phyloP scores from a whole-genome alignment of 768 basidiomycete species.

The Macrocybe gigantea region DNA sequence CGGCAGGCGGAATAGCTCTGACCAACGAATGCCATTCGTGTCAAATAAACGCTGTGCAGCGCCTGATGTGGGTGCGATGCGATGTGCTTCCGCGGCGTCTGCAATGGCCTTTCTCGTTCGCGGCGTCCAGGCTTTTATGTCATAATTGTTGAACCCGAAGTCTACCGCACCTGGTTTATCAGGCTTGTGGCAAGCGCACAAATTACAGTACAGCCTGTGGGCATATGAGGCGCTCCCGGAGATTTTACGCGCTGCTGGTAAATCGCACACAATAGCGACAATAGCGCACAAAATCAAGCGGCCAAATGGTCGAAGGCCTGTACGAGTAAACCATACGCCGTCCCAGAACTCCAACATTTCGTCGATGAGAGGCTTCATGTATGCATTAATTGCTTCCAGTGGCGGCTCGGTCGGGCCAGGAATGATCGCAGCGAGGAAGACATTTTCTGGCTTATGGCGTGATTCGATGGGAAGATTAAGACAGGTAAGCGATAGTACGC shows the following conservation, averaged over 20 bases:
- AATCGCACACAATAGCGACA: constrained; percentile 25
- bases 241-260: constrained; percentile 24
- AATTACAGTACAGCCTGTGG: constrained; percentile 12
- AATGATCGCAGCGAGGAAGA: constrained; percentile 27
- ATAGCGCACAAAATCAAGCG: constrained; percentile 17
- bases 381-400: constrained; percentile 15
- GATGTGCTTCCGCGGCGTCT: constrained; percentile 9
- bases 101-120: background rate
- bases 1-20: constrained; percentile 20
- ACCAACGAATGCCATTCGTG: constrained; percentile 20
- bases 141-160: constrained; percentile 8
- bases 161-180: background rate
- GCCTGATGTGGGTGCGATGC: constrained; percentile 8
- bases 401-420: constrained; percentile 28
- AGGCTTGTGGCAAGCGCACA: constrained; percentile 6
- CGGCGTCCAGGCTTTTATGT: constrained; percentile 9
- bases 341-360: constrained; percentile 21
- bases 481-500: constrained; percentile 26
- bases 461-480: constrained; percentile 27
- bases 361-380: constrained; percentile 20
- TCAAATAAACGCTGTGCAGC: constrained; percentile 12
- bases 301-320: constrained; percentile 11
- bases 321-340: constrained; percentile 19
- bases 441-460: constrained; percentile 24
- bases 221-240: constrained; percentile 11